Conservation (phyloP, 2,329 filamentous ascomycete species). For the Trichophyton equinum region DNA sequence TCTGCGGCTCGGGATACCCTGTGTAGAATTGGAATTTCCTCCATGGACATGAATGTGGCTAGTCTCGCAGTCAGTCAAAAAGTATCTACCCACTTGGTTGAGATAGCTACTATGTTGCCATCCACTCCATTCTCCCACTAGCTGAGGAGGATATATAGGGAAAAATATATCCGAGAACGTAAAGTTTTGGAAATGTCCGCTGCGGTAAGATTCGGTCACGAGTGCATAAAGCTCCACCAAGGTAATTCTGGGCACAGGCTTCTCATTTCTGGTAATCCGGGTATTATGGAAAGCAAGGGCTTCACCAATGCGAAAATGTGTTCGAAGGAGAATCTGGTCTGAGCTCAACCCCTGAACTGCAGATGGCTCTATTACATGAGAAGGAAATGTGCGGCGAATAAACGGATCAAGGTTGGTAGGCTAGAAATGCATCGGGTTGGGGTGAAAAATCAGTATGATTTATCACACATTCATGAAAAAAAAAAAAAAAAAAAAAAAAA, state of each 20-base stretch:
- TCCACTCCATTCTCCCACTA: conserved; percentile 9
- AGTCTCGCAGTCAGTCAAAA: conserved; percentile 1
- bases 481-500: too few species aligned
- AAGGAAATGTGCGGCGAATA: conserved; percentile 6
- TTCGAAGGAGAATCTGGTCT: conserved; percentile 9
- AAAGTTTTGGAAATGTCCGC: conserved; percentile 9
- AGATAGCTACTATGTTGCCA: conserved; percentile 6
- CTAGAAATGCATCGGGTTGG: background rate
- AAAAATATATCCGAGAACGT: conserved; percentile 11
- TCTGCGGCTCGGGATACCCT: too few species aligned
- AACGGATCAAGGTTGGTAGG: background rate
- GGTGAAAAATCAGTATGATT: background rate
- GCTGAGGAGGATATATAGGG: conserved; percentile 6
- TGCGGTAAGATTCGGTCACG: conserved; percentile 12
- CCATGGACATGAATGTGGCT: background rate
- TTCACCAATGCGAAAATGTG: conserved; percentile 12
- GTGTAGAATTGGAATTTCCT: background rate
- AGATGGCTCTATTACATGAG: conserved; percentile 3
- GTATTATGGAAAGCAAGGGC: background rate
- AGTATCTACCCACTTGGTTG: conserved; percentile 4
- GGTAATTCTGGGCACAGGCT: background rate
- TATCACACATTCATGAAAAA: too few species aligned
- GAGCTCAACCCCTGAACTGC: conserved; percentile 11
- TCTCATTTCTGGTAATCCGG: background rate
- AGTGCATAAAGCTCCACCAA: conserved; percentile 14